Conservation (phyloP, 306 rosid species). For the Cucurbita pepo region DNA sequence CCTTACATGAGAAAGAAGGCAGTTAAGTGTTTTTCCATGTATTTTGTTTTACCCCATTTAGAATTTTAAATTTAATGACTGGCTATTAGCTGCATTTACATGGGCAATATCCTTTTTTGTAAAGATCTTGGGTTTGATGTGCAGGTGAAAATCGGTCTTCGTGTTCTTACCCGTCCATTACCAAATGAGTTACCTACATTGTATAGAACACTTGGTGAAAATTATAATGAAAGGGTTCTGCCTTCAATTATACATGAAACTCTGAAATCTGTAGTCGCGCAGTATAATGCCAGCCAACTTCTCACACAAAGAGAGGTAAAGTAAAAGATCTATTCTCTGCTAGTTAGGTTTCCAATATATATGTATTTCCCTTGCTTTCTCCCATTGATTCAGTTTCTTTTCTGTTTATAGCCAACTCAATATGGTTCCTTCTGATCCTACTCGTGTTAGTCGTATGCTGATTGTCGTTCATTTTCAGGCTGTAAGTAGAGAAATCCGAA, state of each 20-base stretch:
- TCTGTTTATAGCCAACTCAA: background rate
- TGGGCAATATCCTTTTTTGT: background rate
- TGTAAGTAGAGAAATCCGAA: slow-evolving; percentile 76
- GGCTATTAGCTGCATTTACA: background rate
- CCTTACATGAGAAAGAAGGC: background rate
- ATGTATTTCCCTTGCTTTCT: background rate
- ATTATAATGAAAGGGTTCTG: slow-evolving; percentile 53
- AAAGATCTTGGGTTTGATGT: slow-evolving; percentile 3
- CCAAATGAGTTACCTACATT: slow-evolving; percentile 52
- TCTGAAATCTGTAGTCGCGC: slow-evolving; percentile 80
- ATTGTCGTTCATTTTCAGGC: slow-evolving; percentile 19
- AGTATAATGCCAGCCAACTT: slow-evolving; percentile 81
- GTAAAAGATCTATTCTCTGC: background rate
- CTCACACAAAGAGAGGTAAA: slow-evolving; percentile 82
- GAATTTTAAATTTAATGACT: background rate
- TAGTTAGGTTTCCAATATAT: background rate
- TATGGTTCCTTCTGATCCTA: background rate
- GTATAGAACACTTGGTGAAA: slow-evolving; percentile 62
- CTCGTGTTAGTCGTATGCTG: background rate
- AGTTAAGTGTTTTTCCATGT: background rate
- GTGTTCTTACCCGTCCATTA: slow-evolving; percentile 68
- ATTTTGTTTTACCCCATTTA: background rate
- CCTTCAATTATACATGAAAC: slow-evolving; percentile 82
- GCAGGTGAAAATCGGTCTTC: slow-evolving; percentile 67
- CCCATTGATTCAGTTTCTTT: background rate